Base-by-base conservation (phyloP, 1,139 yeast genomes). In the Kodamaea arcana region DNA sequence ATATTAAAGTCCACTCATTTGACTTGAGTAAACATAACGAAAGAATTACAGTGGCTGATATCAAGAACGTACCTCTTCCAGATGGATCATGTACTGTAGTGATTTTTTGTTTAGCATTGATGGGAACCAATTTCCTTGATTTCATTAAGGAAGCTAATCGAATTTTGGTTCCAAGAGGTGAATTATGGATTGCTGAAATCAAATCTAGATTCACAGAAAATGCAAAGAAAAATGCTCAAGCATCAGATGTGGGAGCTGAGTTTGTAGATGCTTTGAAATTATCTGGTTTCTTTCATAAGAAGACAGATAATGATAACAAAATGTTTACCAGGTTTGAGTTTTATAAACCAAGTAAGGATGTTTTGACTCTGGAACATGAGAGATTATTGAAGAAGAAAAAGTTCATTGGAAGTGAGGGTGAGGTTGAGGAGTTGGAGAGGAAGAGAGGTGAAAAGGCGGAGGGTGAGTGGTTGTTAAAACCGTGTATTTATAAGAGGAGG, bases 41-140 rank as follows among this genome's bases (percentile, higher is more conserved):
- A 8, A 70, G 92, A 49, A 85, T 92, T 42, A 88, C 97, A 0
- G 97, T 92, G 12, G 97, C 97, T 0, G 99, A 92, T 64, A 86
- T 92, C 45, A 83, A 80, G 52, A 75, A 87, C 48, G 96, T 92
- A 8, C 98, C 98, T 18, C 59, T 94, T 45, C 74, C 70, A 1
- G 87, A 87, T 53, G 74, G 72, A 34, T 82, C 94, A 1, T 86
- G 88, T 48, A 78, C 90, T 17, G 72, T 92, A 31, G 98, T 86
- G 12, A 76, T 92, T 9, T 92, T 90, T 58, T 92, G 98, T 58
- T 70, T 92, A 39, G 94, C 97, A 0, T 69, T 92, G 46, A 92
- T 94, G 99, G 98, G 99, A 4, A 92, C 97, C 4, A 92, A 92
- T 54, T 88, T 90, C 56, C 65, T 90, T 41, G 97, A 92, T 54